Conservation (phyloP, 768 basidiomycete genomes). For the Cystofilobasidium capitatum region DNA sequence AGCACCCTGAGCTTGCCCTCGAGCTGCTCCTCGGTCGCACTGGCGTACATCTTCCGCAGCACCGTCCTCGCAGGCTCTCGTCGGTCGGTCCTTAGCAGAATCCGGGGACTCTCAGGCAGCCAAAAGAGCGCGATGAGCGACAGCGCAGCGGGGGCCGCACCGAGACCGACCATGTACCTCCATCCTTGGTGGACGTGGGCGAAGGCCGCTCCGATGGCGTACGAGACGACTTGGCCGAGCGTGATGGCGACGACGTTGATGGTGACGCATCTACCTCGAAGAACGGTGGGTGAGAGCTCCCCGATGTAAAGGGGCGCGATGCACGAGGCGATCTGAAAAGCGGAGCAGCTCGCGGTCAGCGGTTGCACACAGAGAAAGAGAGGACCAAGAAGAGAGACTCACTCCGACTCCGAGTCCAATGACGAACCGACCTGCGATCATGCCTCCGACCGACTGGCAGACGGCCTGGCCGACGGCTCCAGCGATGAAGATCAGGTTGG, state of each 20-base stretch:
- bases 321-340: slow-evolving; percentile 19
- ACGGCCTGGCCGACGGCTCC: slow-evolving; percentile 58
- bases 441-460: slow-evolving; percentile 54
- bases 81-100: slow-evolving; percentile 53
- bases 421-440: slow-evolving; percentile 66
- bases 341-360: not conserved
- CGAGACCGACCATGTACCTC: slow-evolving; percentile 76
- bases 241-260: slow-evolving; percentile 72
- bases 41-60: slow-evolving; percentile 59
- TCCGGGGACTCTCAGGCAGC: slow-evolving; percentile 68
- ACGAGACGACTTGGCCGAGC: slow-evolving; percentile 42
- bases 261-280: slow-evolving; percentile 25
- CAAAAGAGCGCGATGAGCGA: slow-evolving; percentile 55
- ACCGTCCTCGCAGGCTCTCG: slow-evolving; percentile 48
- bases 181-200: slow-evolving; percentile 53
- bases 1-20: slow-evolving; percentile 59
- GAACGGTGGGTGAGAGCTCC: slow-evolving; percentile 63
- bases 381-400: not conserved
- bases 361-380: not conserved
- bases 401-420: slow-evolving; percentile 60
- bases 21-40: slow-evolving; percentile 55
- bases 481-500: slow-evolving; percentile 65
- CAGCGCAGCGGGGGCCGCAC: slow-evolving; percentile 56
- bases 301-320: slow-evolving; percentile 73
- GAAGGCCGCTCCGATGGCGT: slow-evolving; percentile 39